Evolutionary conservation across 371 early-diverging fungal species (phyloP).

Genomic region (Rhizopus delemar): DNA sequence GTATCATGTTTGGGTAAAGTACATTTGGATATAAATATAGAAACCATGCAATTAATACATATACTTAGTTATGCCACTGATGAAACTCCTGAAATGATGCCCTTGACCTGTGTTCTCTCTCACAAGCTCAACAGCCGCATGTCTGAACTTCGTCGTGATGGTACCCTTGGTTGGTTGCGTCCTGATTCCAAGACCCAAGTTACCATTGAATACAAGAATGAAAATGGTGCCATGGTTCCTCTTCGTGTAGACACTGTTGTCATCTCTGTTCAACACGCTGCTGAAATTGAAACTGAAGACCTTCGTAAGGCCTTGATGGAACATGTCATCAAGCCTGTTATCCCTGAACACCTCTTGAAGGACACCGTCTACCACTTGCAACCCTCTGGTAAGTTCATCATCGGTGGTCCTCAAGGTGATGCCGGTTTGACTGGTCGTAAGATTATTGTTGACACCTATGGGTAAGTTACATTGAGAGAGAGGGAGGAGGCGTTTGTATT

Average conservation of each 20-base stretch:
- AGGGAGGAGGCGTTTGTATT: neutral
- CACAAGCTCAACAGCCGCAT: slow-evolving; percentile 97
- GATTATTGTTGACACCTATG: slow-evolving; percentile 97
- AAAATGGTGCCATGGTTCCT: slow-evolving; percentile 91
- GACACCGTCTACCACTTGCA: slow-evolving; percentile 97
- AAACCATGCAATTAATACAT: neutral
- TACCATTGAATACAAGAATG: slow-evolving; percentile 98
- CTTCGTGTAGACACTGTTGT: slow-evolving; percentile 98
- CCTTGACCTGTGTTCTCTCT: slow-evolving; percentile 92
- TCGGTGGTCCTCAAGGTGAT: slow-evolving; percentile 99
- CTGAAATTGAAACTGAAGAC: slow-evolving; percentile 80
- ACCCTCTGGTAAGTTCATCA: slow-evolving; percentile 99
- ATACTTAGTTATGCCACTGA: slow-evolving; percentile 86
- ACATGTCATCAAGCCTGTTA: slow-evolving; percentile 92
- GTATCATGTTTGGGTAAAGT: slow-evolving; percentile 85
- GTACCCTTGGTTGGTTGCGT: slow-evolving; percentile 89
- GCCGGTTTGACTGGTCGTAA: slow-evolving; percentile 99
- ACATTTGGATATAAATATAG: no score
- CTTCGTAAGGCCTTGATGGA: slow-evolving; percentile 90
- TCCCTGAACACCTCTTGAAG: slow-evolving; percentile 90
- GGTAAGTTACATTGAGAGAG: slow-evolving; percentile 17
- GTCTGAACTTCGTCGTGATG: slow-evolving; percentile 93
- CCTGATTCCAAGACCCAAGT: slow-evolving; percentile 99
- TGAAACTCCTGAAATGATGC: slow-evolving; percentile 99
- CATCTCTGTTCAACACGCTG: slow-evolving; percentile 98